Evolutionary conservation across 1,284 basidiomycete species (phyloP), one percentile per base, ranked within the genome.

Genomic region (Xanthoconium separans): DNA sequence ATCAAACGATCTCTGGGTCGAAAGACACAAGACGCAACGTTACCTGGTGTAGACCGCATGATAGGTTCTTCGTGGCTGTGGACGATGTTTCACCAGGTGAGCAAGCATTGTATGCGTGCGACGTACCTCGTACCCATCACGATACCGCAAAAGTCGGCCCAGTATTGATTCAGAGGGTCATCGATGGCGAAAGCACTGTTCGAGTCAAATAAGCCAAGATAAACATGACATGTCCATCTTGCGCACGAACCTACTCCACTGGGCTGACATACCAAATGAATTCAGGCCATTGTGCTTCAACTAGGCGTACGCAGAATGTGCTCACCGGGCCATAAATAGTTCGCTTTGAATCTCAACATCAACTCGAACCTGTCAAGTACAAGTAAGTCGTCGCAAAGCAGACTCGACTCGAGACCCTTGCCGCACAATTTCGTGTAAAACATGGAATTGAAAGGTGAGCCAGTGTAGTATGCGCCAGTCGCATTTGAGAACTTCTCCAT

Each of bases 121-220:
- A 33, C 63, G 7, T 48, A 75, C 50, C 78, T 81, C 13, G 83
- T 85, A 36, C 79, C 85, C 82, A 88, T 89, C 24, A 84, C 85
- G 47, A 89, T 77, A 22, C 29, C 47, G 20, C 30, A 22, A 30
- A 48, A 48, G 58, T 89, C 80, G 1, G 87, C 88, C 11, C 84
- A 71, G 24, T 75, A 74, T 61, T 85, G 84, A 59, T 89, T 90
- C 43, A 36, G 27, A 27, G 42, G 27, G 56, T 89, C 87, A 58
- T 90, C 87, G 18, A 86, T 73, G 18, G 75, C 79, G 60, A 91
- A 91, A 36, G 84, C 83, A 55, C 83, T 85, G 50, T 52, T 42
- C 48, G 37, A 18, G 12, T 39, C 33, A 22, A 85, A 13, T 29
- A 40, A 13, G 46, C 20, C 27, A 5, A 7, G 22, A 6, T 45